Evolutionary conservation across 179 eudicot genomes (phyloP), one percentile per base, ranked within the genome.

Genomic region (Patellifolia procumbens): DNA sequence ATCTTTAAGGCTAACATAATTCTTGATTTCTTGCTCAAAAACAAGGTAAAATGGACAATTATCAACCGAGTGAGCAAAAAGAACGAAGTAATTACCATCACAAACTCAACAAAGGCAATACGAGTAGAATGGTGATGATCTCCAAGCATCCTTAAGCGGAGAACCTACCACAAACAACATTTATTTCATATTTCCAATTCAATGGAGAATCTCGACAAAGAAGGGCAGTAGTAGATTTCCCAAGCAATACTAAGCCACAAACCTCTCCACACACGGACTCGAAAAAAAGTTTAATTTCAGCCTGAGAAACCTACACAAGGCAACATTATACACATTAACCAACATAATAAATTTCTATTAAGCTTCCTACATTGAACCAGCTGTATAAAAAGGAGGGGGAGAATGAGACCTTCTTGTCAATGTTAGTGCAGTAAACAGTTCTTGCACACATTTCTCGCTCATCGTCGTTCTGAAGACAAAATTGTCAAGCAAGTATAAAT

Each of bases 21-120:
- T 9, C 7, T 34, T 67, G 29, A 37, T 26, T 12, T 46, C 5
- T 26, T 22, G 24, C 12, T 0, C 20, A 20, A 22, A 68, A 42
- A 11, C 26, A 45, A 46, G 35, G 19, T 34, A 46, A 22, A 46
- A 19, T 24, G 20, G 22, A 51, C 56, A n/a, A 1, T 5, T 49
- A 49, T 29, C 43, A 69, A 49, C 16, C 11, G 31, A 20, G 28
- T 48, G 24, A 51, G 19, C 39, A 51, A 5, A 6, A 29, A n/a
- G n/a, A n/a, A n/a, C n/a, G n/a, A n/a, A n/a, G n/a, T n/a, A 70
- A 9, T 86, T 86, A 91, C 98, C 93, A 85, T 87, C 16, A 88
- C 89, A 83, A 93, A 93, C 88, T 93, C 97, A 51, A 93, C 94
- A 81, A 93, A 93, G 76, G 97, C 94, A 83, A 92, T 91, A 61